Evolutionary conservation across 768 basidiomycete genomes (phyloP).

Genomic region (Kwoniella sp.): DNA sequence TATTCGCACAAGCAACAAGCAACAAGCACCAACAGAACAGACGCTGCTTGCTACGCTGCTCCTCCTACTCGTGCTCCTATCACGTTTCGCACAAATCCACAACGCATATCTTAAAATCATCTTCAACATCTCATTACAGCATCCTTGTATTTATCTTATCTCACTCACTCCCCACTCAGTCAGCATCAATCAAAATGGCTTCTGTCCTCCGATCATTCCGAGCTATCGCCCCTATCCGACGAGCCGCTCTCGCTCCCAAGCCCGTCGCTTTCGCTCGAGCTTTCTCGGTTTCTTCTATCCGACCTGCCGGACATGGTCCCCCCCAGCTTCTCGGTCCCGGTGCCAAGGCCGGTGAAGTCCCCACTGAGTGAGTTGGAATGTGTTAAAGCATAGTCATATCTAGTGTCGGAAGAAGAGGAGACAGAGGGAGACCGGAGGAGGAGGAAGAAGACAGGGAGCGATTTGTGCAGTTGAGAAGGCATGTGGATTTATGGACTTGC

Average conservation of each 20-base stretch:
- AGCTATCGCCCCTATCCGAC: conserved; percentile 18
- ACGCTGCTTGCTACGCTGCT: too few relatives aligned
- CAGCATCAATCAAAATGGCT: conserved; percentile 34
- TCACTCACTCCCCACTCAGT: conserved; percentile 9
- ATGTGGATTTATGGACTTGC: too few relatives aligned
- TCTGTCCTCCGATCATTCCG: conserved; percentile 39
- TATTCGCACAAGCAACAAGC: neutral
- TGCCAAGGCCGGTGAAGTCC: conserved; percentile 51
- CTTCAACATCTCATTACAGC: neutral
- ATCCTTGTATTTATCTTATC: neutral
- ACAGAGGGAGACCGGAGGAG: too few relatives aligned
- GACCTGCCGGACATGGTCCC: conserved; percentile 46
- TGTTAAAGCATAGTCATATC: neutral
- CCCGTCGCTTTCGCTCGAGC: conserved; percentile 16
- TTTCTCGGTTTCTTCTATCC: conserved; percentile 42
- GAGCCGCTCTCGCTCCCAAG: conserved; percentile 13
- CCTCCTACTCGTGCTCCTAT: neutral
- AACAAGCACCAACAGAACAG: too few relatives aligned
- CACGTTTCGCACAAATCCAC: conserved; percentile 1
- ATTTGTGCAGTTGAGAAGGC: too few relatives aligned
- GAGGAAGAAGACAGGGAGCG: too few relatives aligned
- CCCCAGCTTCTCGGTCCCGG: conserved; percentile 52
- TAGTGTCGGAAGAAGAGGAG: neutral
- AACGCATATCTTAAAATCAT: too few relatives aligned
- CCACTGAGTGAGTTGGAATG: conserved; percentile 50